Conservation (phyloP, 352 stramenopile species). For the Pythium myriotylum region DNA sequence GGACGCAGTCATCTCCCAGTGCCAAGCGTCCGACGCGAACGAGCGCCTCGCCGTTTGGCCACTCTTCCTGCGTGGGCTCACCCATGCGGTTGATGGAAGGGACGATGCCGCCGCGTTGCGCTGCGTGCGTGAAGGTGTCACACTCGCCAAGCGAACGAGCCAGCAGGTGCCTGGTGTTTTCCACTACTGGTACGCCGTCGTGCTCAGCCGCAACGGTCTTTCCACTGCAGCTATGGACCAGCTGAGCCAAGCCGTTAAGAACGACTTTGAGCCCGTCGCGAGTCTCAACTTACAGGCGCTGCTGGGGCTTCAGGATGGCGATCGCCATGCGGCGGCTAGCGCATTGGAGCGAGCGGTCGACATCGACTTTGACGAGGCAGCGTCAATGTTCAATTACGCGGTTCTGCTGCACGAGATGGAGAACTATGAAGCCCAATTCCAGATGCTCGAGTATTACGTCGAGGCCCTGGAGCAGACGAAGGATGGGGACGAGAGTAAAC, state of each 20-base stretch:
- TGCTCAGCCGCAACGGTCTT: constrained; percentile 36
- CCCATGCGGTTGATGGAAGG: constrained; percentile 31
- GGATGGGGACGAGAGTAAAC: neutral
- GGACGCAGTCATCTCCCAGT: constrained; percentile 15
- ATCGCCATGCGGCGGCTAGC: constrained; percentile 44
- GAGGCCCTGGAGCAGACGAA: constrained; percentile 14
- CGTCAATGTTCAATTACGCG: constrained; percentile 71
- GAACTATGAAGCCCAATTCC: constrained; percentile 49
- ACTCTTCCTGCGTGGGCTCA: constrained; percentile 49
- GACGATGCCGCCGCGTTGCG: constrained; percentile 33
- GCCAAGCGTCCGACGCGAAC: constrained; percentile 19
- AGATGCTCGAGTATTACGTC: constrained; percentile 58
- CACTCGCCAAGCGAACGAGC: constrained; percentile 2
- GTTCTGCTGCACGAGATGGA: constrained; percentile 55
- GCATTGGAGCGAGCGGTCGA: constrained; percentile 60
- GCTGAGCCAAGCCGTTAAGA: constrained; percentile 48
- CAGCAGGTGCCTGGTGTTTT: constrained; percentile 26
- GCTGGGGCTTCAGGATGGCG: constrained; percentile 33
- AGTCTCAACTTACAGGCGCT: constrained; percentile 60
- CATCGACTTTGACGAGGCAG: constrained; percentile 49
- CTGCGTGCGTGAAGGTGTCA: constrained; percentile 31
- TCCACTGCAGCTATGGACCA: constrained; percentile 24
- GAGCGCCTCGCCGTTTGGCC: constrained; percentile 24
- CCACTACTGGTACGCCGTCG: constrained; percentile 64
- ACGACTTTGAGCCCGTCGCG: constrained; percentile 48